Evolutionary conservation across 1,284 basidiomycete genomes (phyloP), one percentile per base, ranked within the genome.

Genomic region (Malassezia brasiliensis): DNA sequence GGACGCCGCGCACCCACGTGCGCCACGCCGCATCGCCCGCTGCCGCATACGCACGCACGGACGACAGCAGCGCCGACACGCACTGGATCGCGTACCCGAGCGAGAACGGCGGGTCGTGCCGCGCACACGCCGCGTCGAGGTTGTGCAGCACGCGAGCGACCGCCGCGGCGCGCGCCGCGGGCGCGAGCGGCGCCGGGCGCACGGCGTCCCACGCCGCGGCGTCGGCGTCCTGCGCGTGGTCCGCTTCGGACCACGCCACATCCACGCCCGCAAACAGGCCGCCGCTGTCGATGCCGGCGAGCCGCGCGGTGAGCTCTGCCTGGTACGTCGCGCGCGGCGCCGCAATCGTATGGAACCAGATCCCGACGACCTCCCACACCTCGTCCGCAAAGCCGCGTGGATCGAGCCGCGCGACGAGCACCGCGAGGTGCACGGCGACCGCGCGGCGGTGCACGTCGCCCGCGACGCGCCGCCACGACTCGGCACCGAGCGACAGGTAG

Each of bases 401-500:
- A 64, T 90, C 84, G 10, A 84, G 76, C 42, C 78, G 75, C 34
- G 87, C 78, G 2, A 89, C 76, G 50, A 79, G 83, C 44, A 81
- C 79, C 78, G 84, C 82, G 69, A 90, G 83, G 14, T 82, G 80
- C 42, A 89, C 69, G 12, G 84, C 83, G 25, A 88, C 81, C 50
- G 85, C 81, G 37, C 80, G 79, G 15, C 81, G 77, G 62, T 81
- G 82, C 44, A 75, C 76, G 37, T 76, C 68, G 56, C 85, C 80
- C 20, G 78, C 77, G 45, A 85, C 79, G 35, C 81, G 77, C 56
- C 80, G 78, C 81, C 81, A 86, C 31, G 83, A 83, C 55, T 82
- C 78, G 17, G 79, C 74, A 1, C 83, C 83, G 39, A 77, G 79
- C 0, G 79, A 76, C 40, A 87, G 75, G 67, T 82, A 86, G 22